Percentiles rank a stretch among this genome's conserved stretches.
phyloP scores from a whole-genome alignment of 2,329 filamentous ascomycete species.

The Huntiella moniliformis region DNA sequence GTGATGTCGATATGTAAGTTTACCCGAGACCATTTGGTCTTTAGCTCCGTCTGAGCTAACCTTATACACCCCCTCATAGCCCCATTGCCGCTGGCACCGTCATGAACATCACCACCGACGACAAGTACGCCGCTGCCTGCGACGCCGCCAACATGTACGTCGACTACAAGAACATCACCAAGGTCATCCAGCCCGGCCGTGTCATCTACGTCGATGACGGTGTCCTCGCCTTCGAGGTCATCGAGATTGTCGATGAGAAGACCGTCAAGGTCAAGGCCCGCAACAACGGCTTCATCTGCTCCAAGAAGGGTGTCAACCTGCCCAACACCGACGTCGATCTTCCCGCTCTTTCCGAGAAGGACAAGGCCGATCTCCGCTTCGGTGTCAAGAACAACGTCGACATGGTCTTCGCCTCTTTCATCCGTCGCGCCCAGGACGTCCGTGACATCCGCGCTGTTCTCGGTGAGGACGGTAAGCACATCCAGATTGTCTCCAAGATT shows the following conservation, averaged over 20 bases:
- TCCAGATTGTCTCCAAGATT: slow-evolving; percentile 99
- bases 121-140: slow-evolving; percentile 66
- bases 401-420: slow-evolving; percentile 98
- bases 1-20: slow-evolving; percentile 55
- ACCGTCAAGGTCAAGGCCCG: slow-evolving; percentile 71
- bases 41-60: background rate
- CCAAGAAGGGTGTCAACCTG: slow-evolving; percentile 97
- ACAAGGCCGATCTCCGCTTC: slow-evolving; percentile 82
- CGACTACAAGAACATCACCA: slow-evolving; percentile 99
- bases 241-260: slow-evolving; percentile 73
- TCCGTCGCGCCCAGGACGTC: slow-evolving; percentile 87
- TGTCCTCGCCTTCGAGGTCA: slow-evolving; percentile 87
- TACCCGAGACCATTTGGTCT: background rate
- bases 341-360: slow-evolving; percentile 92
- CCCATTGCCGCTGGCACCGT: slow-evolving; percentile 68
- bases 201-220: slow-evolving; percentile 97
- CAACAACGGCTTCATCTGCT: slow-evolving; percentile 98
- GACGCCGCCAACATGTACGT: slow-evolving; percentile 95
- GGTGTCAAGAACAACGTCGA: slow-evolving; percentile 98
- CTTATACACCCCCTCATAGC: slow-evolving; percentile 2
- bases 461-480: slow-evolving; percentile 79
- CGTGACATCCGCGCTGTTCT: slow-evolving; percentile 78
- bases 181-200: slow-evolving; percentile 80
- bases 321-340: slow-evolving; percentile 98
- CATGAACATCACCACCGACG: slow-evolving; percentile 93